A percentile compares a stretch with the other conserved stretches of the same genome.
These are phyloP conservation scores for Melanopsichium pennsylvanicum DNA, from an alignment of 1,284 basidiomycete species.

Conservation along the genomic window DNA sequence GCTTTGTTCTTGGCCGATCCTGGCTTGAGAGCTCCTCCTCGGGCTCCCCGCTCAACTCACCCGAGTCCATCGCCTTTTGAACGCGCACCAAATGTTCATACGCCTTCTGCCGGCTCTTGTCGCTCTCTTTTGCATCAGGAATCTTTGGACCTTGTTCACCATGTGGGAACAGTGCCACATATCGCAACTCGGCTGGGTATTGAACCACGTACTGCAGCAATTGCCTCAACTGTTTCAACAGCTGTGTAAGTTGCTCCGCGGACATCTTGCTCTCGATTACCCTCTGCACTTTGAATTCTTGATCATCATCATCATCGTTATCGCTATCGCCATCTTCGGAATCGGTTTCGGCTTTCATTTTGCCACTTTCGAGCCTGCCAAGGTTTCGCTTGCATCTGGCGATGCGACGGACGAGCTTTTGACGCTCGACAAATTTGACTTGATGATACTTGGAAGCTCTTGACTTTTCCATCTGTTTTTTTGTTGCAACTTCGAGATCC, in stretches of 20 bases:
- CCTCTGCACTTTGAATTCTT: conserved; percentile 13
- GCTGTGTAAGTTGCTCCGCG: conserved; percentile 10
- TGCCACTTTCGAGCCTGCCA: conserved; percentile 2
- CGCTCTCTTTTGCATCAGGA: conserved; percentile 20
- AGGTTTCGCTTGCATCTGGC: conserved; percentile 26
- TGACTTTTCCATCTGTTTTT: conserved; percentile 35
- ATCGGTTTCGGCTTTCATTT: conserved; percentile 7
- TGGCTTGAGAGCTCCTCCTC: conserved; percentile 47
- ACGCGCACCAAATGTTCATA: conserved; percentile 38
- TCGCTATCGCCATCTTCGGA: conserved; percentile 20
- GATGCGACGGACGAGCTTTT: conserved; percentile 37
- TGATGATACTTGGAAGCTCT: conserved; percentile 42
- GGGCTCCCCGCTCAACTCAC: conserved; percentile 38
- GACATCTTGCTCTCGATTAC: conserved; percentile 29
- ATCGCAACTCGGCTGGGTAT: conserved; percentile 34
- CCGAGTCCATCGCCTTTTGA: conserved; percentile 26
- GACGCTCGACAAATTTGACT: conserved; percentile 50
- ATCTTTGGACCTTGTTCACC: conserved; percentile 12
- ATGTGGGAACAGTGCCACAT: conserved; percentile 48
- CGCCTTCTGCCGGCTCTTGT: conserved; percentile 32
- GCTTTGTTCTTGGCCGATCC: conserved; percentile 12
- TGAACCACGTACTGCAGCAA: conserved; percentile 42
- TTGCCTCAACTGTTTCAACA: conserved; percentile 19
- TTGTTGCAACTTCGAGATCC: conserved; percentile 32
- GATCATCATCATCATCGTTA: conserved; percentile 15